phyloP scores from a whole-genome alignment of 768 basidiomycete species.

The Suillus subluteus region DNA sequence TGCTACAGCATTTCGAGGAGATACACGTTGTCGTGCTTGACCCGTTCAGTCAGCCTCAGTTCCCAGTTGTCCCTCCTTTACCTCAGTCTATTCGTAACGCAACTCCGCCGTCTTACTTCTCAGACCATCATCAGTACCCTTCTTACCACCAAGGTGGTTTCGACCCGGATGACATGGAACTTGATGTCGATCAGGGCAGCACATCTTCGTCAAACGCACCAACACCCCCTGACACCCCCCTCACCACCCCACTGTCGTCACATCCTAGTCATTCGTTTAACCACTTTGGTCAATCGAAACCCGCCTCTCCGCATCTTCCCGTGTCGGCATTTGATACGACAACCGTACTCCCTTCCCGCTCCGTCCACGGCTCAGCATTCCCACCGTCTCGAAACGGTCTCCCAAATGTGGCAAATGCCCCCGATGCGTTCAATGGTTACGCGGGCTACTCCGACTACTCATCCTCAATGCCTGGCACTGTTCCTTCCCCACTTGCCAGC shows the following conservation, averaged over 20 bases:
- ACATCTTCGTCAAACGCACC: conserved; percentile 48
- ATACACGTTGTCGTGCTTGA: conserved; percentile 80
- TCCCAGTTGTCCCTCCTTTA: conserved; percentile 34
- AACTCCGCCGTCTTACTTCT: conserved; percentile 29
- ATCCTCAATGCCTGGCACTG: conserved; percentile 61
- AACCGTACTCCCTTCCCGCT: conserved; percentile 53
- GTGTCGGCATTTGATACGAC: conserved; percentile 56
- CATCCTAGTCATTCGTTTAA: conserved; percentile 35
- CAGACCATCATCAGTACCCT: conserved; percentile 28
- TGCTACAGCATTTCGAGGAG: conserved; percentile 92
- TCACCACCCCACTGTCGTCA: conserved; percentile 45
- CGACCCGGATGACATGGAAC: conserved; percentile 83
- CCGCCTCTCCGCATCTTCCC: conserved; percentile 34
- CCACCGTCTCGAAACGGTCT: conserved; percentile 33
- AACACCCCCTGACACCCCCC: conserved; percentile 48
- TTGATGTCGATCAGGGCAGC: conserved; percentile 64
- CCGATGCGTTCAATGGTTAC: conserved; percentile 71
- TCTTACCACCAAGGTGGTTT: conserved; percentile 46
- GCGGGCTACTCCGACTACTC: conserved; percentile 71
- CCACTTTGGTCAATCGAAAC: conserved; percentile 35
- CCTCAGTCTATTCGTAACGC: conserved; percentile 34
- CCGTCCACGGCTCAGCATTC: conserved; percentile 38
- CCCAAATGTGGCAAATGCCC: conserved; percentile 32
- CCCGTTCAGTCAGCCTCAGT: conserved; percentile 39
- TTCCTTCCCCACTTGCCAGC: conserved; percentile 35